Evolutionary conservation across 208 protist species (phyloP).

Genomic region (Crithidia thermophila): DNA sequence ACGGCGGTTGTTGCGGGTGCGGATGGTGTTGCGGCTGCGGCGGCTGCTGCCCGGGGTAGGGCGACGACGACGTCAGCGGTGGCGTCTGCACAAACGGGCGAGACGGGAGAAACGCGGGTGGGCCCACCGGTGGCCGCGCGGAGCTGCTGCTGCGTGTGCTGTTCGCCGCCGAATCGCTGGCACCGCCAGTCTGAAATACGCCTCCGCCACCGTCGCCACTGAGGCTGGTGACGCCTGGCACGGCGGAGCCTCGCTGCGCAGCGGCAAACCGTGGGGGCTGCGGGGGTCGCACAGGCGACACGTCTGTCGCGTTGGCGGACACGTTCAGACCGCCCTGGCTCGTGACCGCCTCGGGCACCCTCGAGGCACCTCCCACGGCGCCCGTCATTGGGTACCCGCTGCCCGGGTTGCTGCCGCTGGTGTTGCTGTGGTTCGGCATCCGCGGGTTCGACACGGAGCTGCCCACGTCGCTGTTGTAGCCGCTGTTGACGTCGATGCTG

Average conservation of each 20-base stretch:
- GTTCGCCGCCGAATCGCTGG: conserved; percentile 16
- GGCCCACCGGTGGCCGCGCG: conserved; percentile 7
- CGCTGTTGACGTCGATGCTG: conserved; percentile 45
- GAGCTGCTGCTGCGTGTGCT: conserved; percentile 21
- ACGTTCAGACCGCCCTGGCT: background rate
- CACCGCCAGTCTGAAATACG: conserved; percentile 11
- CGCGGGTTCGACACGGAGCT: conserved; percentile 27
- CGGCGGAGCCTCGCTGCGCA: background rate
- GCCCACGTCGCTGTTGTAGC: conserved; percentile 49
- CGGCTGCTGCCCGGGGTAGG: background rate
- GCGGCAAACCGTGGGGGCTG: conserved; percentile 1
- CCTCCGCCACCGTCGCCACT: background rate
- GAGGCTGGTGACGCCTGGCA: background rate
- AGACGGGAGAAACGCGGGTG: conserved; percentile 21
- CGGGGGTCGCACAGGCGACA: background rate
- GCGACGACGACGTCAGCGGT: background rate
- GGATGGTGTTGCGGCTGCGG: background rate
- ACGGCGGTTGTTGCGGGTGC: conserved; percentile 20
- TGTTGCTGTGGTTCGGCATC: too few species aligned
- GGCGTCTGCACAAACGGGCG: conserved; percentile 7
- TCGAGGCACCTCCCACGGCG: background rate
- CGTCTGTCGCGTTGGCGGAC: background rate
- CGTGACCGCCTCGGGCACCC: background rate
- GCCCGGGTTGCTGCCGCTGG: too few species aligned
- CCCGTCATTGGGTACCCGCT: conserved; percentile 1